A percentile compares a stretch with the other conserved stretches of the same genome.
Conservation (phyloP, 306 rosid species). For the Malus orientalis region DNA sequence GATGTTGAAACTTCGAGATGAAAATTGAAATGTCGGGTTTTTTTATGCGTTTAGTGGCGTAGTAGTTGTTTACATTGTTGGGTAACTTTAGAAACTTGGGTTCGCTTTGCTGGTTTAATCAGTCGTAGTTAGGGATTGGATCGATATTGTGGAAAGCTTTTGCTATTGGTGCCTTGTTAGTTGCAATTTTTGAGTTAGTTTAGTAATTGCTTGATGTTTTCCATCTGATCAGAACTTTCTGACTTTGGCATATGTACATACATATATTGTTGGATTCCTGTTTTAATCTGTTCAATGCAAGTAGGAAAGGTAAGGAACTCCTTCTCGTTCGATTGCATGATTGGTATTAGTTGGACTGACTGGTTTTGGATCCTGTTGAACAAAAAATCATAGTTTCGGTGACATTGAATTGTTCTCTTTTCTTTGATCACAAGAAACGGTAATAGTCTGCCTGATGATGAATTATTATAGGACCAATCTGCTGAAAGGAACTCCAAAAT, state of each 20-base stretch:
- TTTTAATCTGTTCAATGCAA: background rate
- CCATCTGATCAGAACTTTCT: background rate
- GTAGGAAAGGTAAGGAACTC: background rate
- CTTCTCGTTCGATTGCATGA: too few species aligned
- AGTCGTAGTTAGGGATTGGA: background rate
- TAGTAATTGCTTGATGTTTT: background rate
- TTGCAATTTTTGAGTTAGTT: background rate
- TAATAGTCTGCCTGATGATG: too few species aligned
- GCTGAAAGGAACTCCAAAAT: too few species aligned
- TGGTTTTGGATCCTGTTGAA: too few species aligned
- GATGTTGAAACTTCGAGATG: background rate
- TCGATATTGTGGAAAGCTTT: background rate
- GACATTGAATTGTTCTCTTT: too few species aligned
- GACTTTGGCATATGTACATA: background rate
- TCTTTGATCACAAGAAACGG: too few species aligned
- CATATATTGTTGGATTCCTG: background rate
- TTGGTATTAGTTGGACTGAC: too few species aligned
- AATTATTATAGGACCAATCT: too few species aligned
- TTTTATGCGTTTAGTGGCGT: background rate
- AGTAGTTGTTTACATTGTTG: background rate
- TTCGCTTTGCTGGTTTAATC: background rate
- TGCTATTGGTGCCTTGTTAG: background rate
- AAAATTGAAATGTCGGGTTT: background rate
- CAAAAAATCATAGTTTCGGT: too few species aligned
- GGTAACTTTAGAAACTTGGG: background rate